Evolutionary conservation across 1,139 yeast species (phyloP), one percentile per base, ranked within the genome.

Genomic region (Yamadazyma aaseri): DNA sequence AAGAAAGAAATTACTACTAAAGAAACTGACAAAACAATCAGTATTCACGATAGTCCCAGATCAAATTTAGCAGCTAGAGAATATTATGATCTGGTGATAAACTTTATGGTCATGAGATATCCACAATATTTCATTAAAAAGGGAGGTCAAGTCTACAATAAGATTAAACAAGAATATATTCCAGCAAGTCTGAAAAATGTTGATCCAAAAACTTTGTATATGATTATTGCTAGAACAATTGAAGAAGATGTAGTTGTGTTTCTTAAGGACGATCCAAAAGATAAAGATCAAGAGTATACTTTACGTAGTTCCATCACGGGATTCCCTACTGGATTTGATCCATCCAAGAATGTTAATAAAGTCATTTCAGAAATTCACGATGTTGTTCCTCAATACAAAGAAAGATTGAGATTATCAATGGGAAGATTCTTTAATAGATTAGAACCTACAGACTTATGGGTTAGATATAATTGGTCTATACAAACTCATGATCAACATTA

Each of bases 281-380:
- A 63, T 28, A 46, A 49, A 12, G 56, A 60, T 2, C 56, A 56
- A 33, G 75, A 69, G 41, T 69, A 67, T 38, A 53, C 53, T 17
- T 43, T 64, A 18, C 47, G 68, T 27, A 66, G 69, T 2, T 45
- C 58, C 9, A 49, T 65, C 8, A 63, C 62, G 9, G 72, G 71
- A 5, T 65, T 64, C 29, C 71, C 73, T 3, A 62, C 68, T 4
- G 73, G 73, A 2, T 67, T 68, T 43, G 72, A 65, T 41, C 73
- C 74, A 3, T 51, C 60, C 7, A 45, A 43, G 3, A 50, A 54
- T 29, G 57, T 54, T 39, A 54, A 65, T 43, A 48, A 60, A 42
- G 66, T 70, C 3, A 54, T 69, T 2, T 66, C 72, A 2, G 49
- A 44, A 32, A 65, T 68, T 32, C 75, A 69, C 37, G 49, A 41